Percentiles rank a stretch among this genome's conserved stretches.
phyloP scores from a whole-genome alignment of 768 basidiomycete species.

The Hericium erinaceus region DNA sequence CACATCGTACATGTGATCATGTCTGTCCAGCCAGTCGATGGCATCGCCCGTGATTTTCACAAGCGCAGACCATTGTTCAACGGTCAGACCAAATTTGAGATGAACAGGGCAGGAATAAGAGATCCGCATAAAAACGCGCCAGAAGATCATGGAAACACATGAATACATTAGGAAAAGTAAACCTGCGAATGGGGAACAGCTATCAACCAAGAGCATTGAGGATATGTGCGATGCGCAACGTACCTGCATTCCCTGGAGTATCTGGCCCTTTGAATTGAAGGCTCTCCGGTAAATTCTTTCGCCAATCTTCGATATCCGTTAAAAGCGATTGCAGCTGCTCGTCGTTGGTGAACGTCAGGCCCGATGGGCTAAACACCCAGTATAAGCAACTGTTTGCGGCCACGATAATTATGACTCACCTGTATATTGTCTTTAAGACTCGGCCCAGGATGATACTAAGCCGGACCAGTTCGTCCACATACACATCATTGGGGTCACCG shows the following conservation, averaged over 20 bases:
- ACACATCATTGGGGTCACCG: slow-evolving; percentile 67
- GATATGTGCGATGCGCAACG: slow-evolving; percentile 17
- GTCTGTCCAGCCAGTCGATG: slow-evolving; percentile 82
- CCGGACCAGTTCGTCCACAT: slow-evolving; percentile 87
- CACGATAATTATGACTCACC: slow-evolving; percentile 29
- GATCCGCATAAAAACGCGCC: slow-evolving; percentile 97
- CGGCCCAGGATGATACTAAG: slow-evolving; percentile 87
- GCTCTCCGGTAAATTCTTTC: slow-evolving; percentile 63
- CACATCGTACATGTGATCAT: slow-evolving; percentile 77
- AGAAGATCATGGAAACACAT: slow-evolving; percentile 93
- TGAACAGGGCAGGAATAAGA: slow-evolving; percentile 88
- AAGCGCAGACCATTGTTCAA: slow-evolving; percentile 72
- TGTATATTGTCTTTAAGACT: slow-evolving; percentile 90
- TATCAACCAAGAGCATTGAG: neutral
- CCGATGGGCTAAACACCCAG: slow-evolving; percentile 56
- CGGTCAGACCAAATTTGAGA: slow-evolving; percentile 75
- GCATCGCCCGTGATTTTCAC: slow-evolving; percentile 66
- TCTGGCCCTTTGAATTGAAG: slow-evolving; percentile 70
- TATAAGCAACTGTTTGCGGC: neutral
- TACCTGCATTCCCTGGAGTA: slow-evolving; percentile 59
- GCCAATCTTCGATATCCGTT: slow-evolving; percentile 68
- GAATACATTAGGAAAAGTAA: slow-evolving; percentile 82
- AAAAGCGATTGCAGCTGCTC: slow-evolving; percentile 60
- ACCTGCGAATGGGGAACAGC: slow-evolving; percentile 36
- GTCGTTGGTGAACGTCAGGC: slow-evolving; percentile 78